A percentile compares a stretch with the other conserved stretches of the same genome.
Conservation (phyloP, 139 green algal species). For the Volvox reticuliferus region DNA sequence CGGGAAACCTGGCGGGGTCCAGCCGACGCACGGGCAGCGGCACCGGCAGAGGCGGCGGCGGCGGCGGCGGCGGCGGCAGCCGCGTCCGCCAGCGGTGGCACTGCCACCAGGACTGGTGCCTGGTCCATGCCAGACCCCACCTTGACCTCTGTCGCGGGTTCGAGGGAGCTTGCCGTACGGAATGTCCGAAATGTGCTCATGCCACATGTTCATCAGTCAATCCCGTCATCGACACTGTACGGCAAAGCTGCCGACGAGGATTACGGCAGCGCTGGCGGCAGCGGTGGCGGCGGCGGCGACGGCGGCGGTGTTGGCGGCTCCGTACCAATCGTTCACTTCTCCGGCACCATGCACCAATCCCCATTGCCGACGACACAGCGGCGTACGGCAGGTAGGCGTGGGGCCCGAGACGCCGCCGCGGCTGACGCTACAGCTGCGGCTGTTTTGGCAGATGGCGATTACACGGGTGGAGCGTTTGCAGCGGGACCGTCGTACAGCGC, state of each 20-base stretch:
- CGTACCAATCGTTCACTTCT: constrained; percentile 16
- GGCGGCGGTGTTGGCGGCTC: background rate
- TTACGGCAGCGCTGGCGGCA: background rate
- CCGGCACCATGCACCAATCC: constrained; percentile 1
- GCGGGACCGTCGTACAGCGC: too few relatives aligned
- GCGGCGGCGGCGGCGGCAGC: too few relatives aligned
- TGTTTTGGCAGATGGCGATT: background rate
- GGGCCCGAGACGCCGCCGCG: background rate
- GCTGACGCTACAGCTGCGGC: background rate
- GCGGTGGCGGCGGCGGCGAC: background rate
- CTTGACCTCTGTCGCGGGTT: too few relatives aligned
- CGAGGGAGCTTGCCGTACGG: too few relatives aligned
- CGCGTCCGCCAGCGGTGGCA: background rate
- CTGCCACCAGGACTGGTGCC: background rate
- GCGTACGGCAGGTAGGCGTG: constrained; percentile 1
- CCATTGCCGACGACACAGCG: constrained; percentile 1
- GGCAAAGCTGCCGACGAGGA: background rate
- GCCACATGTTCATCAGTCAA: too few relatives aligned
- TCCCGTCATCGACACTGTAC: too few relatives aligned
- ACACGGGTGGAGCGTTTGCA: too few relatives aligned
- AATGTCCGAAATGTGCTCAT: too few relatives aligned
- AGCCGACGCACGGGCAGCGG: background rate
- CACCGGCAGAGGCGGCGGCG: too few relatives aligned
- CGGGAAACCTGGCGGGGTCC: background rate
- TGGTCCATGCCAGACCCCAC: too few relatives aligned